Percentiles rank a stretch among this genome's conserved stretches.
Evolutionary conservation across 2,329 filamentous ascomycete species (phyloP).

Genomic region (Fusarium sp.): DNA sequence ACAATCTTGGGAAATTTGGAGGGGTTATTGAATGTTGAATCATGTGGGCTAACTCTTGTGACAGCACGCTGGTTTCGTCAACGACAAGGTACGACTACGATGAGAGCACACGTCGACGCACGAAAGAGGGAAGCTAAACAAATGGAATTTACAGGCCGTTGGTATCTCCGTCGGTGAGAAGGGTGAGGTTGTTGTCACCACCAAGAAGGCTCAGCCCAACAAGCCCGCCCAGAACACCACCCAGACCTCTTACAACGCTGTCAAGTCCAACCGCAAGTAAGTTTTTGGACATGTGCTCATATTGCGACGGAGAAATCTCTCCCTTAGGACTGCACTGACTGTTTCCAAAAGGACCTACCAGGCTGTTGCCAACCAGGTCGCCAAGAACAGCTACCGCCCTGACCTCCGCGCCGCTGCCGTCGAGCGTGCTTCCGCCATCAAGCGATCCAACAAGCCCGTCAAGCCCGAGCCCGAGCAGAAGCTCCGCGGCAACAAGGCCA

Average conservation of each 20-base stretch:
- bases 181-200: slow-evolving; percentile 81
- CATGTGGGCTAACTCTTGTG: slow-evolving; percentile 48
- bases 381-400: slow-evolving; percentile 86
- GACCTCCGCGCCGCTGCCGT: slow-evolving; percentile 84
- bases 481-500: slow-evolving; percentile 82
- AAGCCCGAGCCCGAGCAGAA: slow-evolving; percentile 81
- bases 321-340: slow-evolving; percentile 17
- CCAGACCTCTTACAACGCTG: slow-evolving; percentile 75
- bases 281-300: slow-evolving; percentile 25
- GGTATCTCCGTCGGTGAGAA: slow-evolving; percentile 81
- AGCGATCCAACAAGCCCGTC: slow-evolving; percentile 79
- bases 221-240: slow-evolving; percentile 76
- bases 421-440: slow-evolving; percentile 87
- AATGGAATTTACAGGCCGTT: slow-evolving; percentile 71
- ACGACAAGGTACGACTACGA: slow-evolving; percentile 78
- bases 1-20: slow-evolving; percentile 5
- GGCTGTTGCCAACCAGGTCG: slow-evolving; percentile 82
- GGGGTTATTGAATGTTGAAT: background rate
- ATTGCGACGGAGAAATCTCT: background rate
- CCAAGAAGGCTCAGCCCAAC: slow-evolving; percentile 83
- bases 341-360: slow-evolving; percentile 81
- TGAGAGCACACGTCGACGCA: slow-evolving; percentile 24
- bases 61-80: slow-evolving; percentile 91
- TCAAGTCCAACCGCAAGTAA: slow-evolving; percentile 79
- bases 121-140: slow-evolving; percentile 36